Base-by-base conservation (phyloP, 2,329 filamentous ascomycete species). In the Rutstroemia sp. region DNA sequence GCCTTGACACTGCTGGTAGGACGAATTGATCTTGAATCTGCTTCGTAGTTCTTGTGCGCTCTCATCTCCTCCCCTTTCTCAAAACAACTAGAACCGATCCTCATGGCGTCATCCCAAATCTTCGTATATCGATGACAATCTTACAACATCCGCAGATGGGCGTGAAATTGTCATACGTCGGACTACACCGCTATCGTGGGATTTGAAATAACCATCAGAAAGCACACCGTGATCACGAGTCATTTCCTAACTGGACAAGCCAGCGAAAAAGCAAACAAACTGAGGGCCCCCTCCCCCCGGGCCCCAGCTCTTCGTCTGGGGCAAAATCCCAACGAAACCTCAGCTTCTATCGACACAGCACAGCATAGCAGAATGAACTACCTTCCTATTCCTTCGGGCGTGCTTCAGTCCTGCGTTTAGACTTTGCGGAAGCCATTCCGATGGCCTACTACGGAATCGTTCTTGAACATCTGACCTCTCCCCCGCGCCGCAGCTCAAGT, bases 391-490 rank as follows among this genome's bases (percentile, higher is more conserved):
- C 19, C 39, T 42, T 42, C 19, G 16, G 19, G 39, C n/a, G 19
- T 42, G 16, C 39, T 19, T 19, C 16, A 12, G 10, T 34, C 30
- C 30, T 34, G 30, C 30, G 30, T 34, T 34, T 34, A 37, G 17
- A 53, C 17, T 19, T 50, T 39, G 52, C 52, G 52, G 46, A 55
- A 37, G 12, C 3, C 23, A 38, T 55, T 50, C 52, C 52, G 52
- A 55, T 34, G 16, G 39, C 45, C 52, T 39, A 55, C 46, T 44
- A 44, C 46, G 52, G 52, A 38, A 55, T n/a, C 52, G 46, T 50
- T 54, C 30, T 5, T 55, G 52, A 50, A 50, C 52, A 55, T 55
- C 52, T 55, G 52, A 55, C 52, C 52, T 50, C 52, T 44, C 38
- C 52, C 37, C 51, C 38, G 42, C 34, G 42, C 34, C 51, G 37